Evolutionary conservation across 257 asterid genomes (phyloP).

Genomic region (Solanum sitiens): DNA sequence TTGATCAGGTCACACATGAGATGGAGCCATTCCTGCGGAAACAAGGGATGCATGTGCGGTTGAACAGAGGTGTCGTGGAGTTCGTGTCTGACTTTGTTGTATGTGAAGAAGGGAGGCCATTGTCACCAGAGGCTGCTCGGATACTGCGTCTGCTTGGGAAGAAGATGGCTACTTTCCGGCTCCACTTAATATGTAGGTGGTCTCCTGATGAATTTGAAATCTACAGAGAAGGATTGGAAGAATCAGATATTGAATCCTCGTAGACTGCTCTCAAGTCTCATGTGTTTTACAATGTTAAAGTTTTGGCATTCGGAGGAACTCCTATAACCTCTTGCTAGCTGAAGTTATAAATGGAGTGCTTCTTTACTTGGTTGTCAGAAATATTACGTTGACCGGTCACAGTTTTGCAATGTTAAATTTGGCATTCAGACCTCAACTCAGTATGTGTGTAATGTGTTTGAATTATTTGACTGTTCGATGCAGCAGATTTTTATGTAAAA

Average conservation of each 20-base stretch:
- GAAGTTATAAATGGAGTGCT: not conserved
- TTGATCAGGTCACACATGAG: constrained; percentile 91
- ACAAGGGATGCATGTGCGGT: constrained; percentile 97
- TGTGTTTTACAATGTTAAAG: not conserved
- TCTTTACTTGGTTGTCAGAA: not conserved
- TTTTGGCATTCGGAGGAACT: not conserved
- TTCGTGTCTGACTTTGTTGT: constrained; percentile 74
- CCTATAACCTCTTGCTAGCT: not conserved
- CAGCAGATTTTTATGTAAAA: not conserved
- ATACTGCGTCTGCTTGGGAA: constrained; percentile 80
- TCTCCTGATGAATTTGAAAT: constrained; percentile 65
- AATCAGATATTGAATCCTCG: constrained; percentile 74
- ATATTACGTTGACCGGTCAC: not conserved
- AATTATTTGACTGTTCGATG: not conserved
- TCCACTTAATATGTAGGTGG: constrained; percentile 69
- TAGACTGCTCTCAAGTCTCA: constrained; percentile 1
- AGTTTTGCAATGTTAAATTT: not conserved
- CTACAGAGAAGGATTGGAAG: constrained; percentile 61
- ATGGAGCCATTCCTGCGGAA: constrained; percentile 91
- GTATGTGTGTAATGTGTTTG: not conserved
- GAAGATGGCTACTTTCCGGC: constrained; percentile 95
- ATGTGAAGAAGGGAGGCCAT: constrained; percentile 76
- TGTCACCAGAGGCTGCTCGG: constrained; percentile 83
- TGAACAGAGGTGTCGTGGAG: constrained; percentile 89
- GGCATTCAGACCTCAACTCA: not conserved